Evolutionary conservation across 2,329 filamentous ascomycete species (phyloP), one percentile per base, ranked within the genome.

Genomic region (Trichoderma sp.): DNA sequence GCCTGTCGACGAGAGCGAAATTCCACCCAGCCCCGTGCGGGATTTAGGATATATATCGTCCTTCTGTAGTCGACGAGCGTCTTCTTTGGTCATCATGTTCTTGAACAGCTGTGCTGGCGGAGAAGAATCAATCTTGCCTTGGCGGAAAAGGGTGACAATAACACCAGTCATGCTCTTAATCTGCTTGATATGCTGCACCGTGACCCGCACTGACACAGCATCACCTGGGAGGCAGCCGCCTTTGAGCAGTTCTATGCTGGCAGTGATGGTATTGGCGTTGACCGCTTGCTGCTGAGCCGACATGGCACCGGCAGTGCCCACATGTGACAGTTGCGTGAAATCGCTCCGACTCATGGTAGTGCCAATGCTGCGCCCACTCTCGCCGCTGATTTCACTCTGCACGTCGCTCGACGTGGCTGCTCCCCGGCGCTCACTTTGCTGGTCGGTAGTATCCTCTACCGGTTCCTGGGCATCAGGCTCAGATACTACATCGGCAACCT

Each of bases 141-240:
- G 92, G 56, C 96, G 89, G 78, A 96, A 97, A 10, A 99, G 83
- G 1, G 96, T 98, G 57, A 97, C 89, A 71, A 98, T 96, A 59
- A 98, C 91, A 8, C 96, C 95, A 74, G 95, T 92, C 81, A 97
- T 86, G 77, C 94, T 98, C 81, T 95, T 93, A 76, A 98, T 88
- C 69, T 90, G 87, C 79, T 96, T 97, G 70, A 91, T 95, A 77
- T 98, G 96, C 72, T 93, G 91, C 70, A 99, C 90, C 0, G 87
- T 89, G 64, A 98, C 90, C 74, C 88, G 91, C 66, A 98, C 86
- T 0, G 92, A 89, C 55, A 98, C 84, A 29, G 87, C 88, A 74
- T 98, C 96, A 19, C 96, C 96, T 0, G 94, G 90, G 16, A 98
- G 83, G 76, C 91, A 96, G 21, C 94, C 96, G 14, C 92, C 91